phyloP scores from a whole-genome alignment of 2,329 filamentous ascomycete species.

The Phialocephala sp. region DNA sequence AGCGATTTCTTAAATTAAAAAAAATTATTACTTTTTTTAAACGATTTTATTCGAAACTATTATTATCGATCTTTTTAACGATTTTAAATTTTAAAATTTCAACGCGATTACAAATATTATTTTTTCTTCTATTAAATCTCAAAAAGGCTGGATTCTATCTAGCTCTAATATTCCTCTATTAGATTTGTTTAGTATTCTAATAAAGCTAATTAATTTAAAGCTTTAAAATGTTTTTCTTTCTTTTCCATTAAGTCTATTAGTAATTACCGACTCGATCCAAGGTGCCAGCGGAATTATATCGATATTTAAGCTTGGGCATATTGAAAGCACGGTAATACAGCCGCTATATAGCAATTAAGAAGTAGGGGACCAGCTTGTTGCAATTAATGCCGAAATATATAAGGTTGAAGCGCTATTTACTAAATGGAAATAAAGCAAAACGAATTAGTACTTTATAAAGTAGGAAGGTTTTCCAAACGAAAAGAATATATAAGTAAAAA shows the following conservation, averaged over 20 bases:
- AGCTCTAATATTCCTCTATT: slow-evolving; percentile 21
- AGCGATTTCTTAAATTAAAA: slow-evolving; percentile 17
- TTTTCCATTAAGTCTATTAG: slow-evolving; percentile 21
- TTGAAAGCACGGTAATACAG: slow-evolving; percentile 20
- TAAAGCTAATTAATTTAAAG: slow-evolving; percentile 28
- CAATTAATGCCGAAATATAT: slow-evolving; percentile 24
- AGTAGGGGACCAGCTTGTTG: slow-evolving; percentile 18
- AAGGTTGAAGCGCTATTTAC: too few relatives aligned
- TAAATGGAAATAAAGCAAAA: too few relatives aligned
- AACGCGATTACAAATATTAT: slow-evolving; percentile 19
- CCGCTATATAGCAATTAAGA: slow-evolving; percentile 14
- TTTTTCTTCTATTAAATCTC: slow-evolving; percentile 26
- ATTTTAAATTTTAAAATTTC: slow-evolving; percentile 26
- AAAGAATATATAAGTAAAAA: too few relatives aligned
- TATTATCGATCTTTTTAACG: slow-evolving; percentile 18
- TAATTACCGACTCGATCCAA: slow-evolving; percentile 14
- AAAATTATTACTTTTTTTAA: too few relatives aligned
- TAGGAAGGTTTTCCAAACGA: too few relatives aligned
- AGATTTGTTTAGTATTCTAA: slow-evolving; percentile 31
- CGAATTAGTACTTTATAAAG: too few relatives aligned
- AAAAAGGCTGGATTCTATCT: slow-evolving; percentile 21
- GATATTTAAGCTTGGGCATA: slow-evolving; percentile 15
- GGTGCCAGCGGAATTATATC: slow-evolving; percentile 18
- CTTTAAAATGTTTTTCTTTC: slow-evolving; percentile 28
- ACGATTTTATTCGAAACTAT: slow-evolving; percentile 19